Evolutionary conservation across 73 alveolate genomes (phyloP), one percentile per base, ranked within the genome.

Genomic region (Paramecium tetraurelia): DNA sequence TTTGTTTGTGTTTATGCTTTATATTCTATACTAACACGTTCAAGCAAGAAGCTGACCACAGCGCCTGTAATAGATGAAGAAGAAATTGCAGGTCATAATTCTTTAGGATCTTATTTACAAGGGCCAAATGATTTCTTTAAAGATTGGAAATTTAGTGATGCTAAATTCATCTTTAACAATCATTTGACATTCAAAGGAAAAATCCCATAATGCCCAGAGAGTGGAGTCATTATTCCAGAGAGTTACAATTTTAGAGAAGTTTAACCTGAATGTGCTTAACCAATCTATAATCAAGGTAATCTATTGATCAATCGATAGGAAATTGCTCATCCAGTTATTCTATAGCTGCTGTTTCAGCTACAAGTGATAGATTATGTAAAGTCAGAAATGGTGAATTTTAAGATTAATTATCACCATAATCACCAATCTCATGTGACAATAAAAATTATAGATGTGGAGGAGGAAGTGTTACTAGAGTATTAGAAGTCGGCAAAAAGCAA

Each of bases 321-420:
- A 95, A 94, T 85, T 95, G 98, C 85, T 92, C 96, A 86, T 93
- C 95, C 16, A 77, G 95, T 72, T 92, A 92, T 86, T 96, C 98
- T 7, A 63, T 84, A 7, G 94, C 97, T 50, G 70, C 94, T 29
- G 97, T 96, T 11, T 92, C 98, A 12, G 85, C 94, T 44, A 46
- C 90, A 36, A 29, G 93, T 35, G 97, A 95, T 86, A 94, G 96
- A 83, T 94, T 94, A 48, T 95, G 98, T 59, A 92, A 92, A 35
- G 59, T 63, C 50, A 92, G 94, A n/a, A 21, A 69, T 10, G 96
- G 93, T 36, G 93, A 87, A 85, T 92, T 76, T 35, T 89, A 50
- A 59, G 88, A 72, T 31, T 50, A 63, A 41, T 94, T 96, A 7
- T 90, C 97, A n/a, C 95, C 96, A 16, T 76, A 96, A 77, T 95